Percentiles rank a stretch among this genome's conserved stretches.
phyloP scores from a whole-genome alignment of 441 rosid species.

The Corymbia calophylla region DNA sequence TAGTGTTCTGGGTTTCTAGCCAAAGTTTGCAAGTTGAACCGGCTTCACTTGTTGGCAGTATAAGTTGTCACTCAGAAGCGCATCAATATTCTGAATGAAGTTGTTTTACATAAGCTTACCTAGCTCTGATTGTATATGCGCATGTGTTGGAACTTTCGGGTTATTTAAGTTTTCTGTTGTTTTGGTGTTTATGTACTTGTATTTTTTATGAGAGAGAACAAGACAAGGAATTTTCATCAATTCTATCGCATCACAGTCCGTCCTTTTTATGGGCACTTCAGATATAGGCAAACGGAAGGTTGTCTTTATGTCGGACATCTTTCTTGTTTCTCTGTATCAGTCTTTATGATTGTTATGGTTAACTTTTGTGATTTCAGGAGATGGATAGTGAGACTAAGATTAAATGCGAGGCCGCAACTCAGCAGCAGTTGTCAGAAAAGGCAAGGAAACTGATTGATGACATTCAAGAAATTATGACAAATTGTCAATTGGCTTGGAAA shows the following conservation, averaged over 20 bases:
- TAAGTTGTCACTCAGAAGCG: neutral
- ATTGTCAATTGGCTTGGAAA: constrained; percentile 57
- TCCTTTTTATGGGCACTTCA: neutral
- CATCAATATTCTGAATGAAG: neutral
- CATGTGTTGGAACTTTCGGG: neutral
- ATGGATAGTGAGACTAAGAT: constrained; percentile 33
- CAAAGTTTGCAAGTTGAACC: neutral
- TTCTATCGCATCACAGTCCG: neutral
- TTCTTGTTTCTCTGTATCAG: neutral
- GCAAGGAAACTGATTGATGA: constrained; percentile 41
- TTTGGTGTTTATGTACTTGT: neutral
- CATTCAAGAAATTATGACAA: constrained; percentile 46
- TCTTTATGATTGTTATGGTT: neutral
- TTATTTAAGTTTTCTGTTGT: neutral
- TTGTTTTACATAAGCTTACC: neutral
- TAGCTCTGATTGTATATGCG: neutral
- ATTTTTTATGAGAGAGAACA: neutral
- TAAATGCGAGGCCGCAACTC: constrained; percentile 39
- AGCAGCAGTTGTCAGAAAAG: constrained; percentile 49
- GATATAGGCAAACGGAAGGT: neutral
- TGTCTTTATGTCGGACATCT: neutral
- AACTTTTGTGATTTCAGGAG: neutral
- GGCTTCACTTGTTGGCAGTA: neutral
- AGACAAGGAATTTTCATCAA: neutral
- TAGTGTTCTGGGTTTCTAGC: neutral